These are phyloP conservation scores for Chlorella sp. DNA, from an alignment of 139 green algal genomes.

Conservation along the genomic window DNA sequence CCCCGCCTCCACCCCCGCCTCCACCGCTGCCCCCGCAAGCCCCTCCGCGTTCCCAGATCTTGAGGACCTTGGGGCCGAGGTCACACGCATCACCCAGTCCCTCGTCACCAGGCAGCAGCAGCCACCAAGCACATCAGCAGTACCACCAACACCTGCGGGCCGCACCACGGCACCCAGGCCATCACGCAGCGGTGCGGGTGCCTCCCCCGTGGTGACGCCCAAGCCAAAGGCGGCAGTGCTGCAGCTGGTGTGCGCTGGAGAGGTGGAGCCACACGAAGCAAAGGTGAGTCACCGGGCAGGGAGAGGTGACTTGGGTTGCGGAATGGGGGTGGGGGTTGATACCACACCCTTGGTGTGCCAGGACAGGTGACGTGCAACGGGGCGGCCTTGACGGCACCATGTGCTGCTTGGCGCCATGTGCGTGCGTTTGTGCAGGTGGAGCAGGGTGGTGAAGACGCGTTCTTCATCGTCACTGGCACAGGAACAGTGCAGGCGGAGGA, in stretches of 20 bases:
- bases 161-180: not conserved
- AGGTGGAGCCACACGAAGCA: constrained; percentile 10
- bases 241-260: constrained; percentile 7
- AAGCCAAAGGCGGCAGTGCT: constrained; percentile 11
- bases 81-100: constrained; percentile 19
- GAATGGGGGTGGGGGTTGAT: no score
- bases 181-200: no score
- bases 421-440: constrained; percentile 17
- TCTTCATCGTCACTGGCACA: constrained; percentile 53
- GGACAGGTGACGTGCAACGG: no score
- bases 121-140: not conserved
- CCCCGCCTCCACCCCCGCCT: no score
- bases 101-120: constrained; percentile 13
- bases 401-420: no score
- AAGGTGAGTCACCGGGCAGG: no score
- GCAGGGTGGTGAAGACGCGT: constrained; percentile 76
- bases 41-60: not conserved
- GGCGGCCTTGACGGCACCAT: no score
- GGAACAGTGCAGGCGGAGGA: not conserved
- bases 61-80: constrained; percentile 11
- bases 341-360: no score
- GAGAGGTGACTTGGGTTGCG: no score
- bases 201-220: no score
- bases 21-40: no score
- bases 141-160: not conserved